Base-by-base conservation (phyloP, 1,284 basidiomycete species). In the Chalciporus sp. region DNA sequence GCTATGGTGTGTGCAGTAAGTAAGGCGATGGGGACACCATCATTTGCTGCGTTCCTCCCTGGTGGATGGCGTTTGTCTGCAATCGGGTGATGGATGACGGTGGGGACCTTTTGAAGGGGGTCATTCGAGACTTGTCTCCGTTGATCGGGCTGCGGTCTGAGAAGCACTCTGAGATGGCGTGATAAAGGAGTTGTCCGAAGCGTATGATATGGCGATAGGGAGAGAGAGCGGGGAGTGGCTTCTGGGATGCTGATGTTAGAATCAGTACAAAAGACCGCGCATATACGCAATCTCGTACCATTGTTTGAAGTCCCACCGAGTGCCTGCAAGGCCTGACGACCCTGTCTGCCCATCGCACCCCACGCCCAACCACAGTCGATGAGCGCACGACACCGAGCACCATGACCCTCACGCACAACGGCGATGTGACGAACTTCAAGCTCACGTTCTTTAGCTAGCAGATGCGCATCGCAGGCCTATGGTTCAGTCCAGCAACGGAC, bases 391-490 rank as follows among this genome's bases (percentile, higher is more conserved):
- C 84, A 86, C 3, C 89, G 76, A 9, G 74, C 72, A 5, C 80
- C 76, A 16, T 92, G 73, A 0, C 88, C 88, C 39, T 83, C 77
- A n/a, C 76, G 73, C 11, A 89, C 75, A 11, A 83, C 75, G 20
- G 72, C 72, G 20, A 75, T 69, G 1, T 88, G 76, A 47, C 78
- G 72, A 0, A 66, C 67, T 2, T 81, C 80, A 3, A 91, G 76
- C 51, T 85, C 84, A 19, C 72, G 76, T 62, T 92, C 88, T 67
- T 88, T 89, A 26, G 72, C 58, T 0, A 84, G 84, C 5, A 92
- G 74, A 54, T 88, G 86, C 0, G 80, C 75, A 62, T 92, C 88
- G 66, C 90, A 92, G 8, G 87, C 90, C 59, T 90, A 87, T 16
- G 92, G 73, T 58, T 91, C 86, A 0, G 83, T 7, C 63, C 54